Percentiles rank a stretch among this genome's conserved stretches.
phyloP scores from a whole-genome alignment of 2,329 filamentous ascomycete genomes.

The Penicillium frequentans region DNA sequence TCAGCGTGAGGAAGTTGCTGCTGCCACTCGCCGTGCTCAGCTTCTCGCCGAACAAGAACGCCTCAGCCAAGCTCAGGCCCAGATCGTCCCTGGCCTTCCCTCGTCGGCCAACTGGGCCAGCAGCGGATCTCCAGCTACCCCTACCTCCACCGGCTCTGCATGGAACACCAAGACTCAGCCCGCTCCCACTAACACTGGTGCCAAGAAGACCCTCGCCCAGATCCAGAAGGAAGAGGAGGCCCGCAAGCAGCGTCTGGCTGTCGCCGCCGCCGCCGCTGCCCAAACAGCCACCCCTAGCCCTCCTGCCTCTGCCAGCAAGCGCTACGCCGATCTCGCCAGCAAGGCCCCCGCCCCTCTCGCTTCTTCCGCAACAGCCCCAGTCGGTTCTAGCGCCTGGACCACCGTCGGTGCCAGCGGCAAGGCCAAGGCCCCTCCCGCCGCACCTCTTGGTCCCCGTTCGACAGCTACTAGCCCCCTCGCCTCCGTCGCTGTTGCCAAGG shows the following conservation, averaged over 20 bases:
- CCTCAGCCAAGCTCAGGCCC: conserved; percentile 62
- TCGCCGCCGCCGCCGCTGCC: conserved; percentile 45
- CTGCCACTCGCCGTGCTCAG: conserved; percentile 69
- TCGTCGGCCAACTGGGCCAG: conserved; percentile 88
- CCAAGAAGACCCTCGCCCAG: conserved; percentile 89
- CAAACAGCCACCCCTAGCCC: conserved; percentile 50
- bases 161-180: conserved; percentile 54
- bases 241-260: conserved; percentile 73
- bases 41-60: conserved; percentile 75
- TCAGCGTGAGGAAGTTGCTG: conserved; percentile 78
- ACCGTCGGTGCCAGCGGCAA: conserved; percentile 95
- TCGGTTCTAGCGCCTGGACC: conserved; percentile 70
- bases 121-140: conserved; percentile 65
- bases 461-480: conserved; percentile 42
- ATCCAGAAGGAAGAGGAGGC: conserved; percentile 96
- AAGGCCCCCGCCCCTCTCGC: conserved; percentile 59
- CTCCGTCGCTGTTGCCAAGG: conserved; percentile 47
- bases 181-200: conserved; percentile 41
- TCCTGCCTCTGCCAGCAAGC: conserved; percentile 65
- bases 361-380: conserved; percentile 38
- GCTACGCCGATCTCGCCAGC: conserved; percentile 90
- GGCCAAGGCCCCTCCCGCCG: conserved; percentile 67
- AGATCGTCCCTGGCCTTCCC: conserved; percentile 72
- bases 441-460: conserved; percentile 49
- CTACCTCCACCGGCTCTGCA: conserved; percentile 49